Conservation (phyloP, 2,329 filamentous ascomycete genomes). For the Alternaria consortialis region DNA sequence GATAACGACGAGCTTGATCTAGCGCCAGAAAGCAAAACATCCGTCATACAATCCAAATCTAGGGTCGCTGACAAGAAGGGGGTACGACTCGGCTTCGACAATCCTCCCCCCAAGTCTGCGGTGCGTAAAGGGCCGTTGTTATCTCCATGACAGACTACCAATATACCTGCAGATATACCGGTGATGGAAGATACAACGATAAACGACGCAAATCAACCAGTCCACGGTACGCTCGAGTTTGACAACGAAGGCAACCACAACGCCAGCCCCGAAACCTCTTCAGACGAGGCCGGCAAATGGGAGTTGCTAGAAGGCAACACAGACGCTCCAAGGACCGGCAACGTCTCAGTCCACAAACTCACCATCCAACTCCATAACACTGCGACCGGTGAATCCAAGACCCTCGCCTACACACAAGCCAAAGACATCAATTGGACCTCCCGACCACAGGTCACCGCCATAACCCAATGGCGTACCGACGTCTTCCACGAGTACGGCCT, state of each 20-base stretch:
- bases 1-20: not conserved
- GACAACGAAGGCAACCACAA: not conserved
- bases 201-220: not conserved
- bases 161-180: not conserved
- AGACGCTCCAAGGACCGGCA: not conserved
- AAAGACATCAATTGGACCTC: conserved; percentile 12
- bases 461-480: conserved; percentile 11
- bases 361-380: not conserved
- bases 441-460: conserved; percentile 3
- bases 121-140: not conserved
- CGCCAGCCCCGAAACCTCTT: not conserved
- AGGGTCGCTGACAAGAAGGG: not conserved
- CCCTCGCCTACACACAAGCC: not conserved
- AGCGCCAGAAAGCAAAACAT: not conserved
- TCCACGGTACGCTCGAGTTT: not conserved
- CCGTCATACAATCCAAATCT: not conserved
- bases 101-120: not conserved
- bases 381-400: not conserved
- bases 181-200: fast-evolving
- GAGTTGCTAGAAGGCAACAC: conserved; percentile 1
- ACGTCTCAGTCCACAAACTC: not conserved
- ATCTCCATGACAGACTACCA: not conserved
- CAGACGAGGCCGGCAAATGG: conserved; percentile 1
- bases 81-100: not conserved
- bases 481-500: conserved; percentile 8